Conservation (phyloP, 2,329 filamentous ascomycete genomes). For the Talaromyces sp. region DNA sequence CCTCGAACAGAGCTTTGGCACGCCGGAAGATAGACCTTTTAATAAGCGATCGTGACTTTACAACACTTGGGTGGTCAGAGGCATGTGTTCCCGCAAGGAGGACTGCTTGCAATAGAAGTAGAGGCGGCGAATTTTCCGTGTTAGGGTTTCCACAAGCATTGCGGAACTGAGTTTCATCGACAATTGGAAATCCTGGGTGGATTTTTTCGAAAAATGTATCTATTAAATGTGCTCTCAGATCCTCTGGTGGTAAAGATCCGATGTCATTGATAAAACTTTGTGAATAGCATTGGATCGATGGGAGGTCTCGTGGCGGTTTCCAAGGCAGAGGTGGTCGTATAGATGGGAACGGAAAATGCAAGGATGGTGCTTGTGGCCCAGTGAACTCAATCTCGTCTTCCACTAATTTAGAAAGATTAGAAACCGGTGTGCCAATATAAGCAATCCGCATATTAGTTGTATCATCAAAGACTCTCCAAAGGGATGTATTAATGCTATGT, state of each 20-base stretch:
- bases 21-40: not conserved
- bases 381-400: not conserved
- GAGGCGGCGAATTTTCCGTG: not conserved
- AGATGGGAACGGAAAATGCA: not conserved
- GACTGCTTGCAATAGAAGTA: constrained; percentile 1
- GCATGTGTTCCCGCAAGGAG: not conserved
- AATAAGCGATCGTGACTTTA: not conserved
- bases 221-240: not conserved
- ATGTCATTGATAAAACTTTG: not conserved
- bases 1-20: constrained; percentile 1
- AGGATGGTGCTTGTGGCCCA: not conserved
- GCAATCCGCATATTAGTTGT: not conserved
- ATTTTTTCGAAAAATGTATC: not conserved
- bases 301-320: not conserved
- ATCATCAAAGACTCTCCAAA: not conserved
- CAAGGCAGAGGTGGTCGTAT: not conserved
- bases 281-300: not conserved
- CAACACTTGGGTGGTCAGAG: not conserved
- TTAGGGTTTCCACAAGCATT: not conserved
- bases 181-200: not conserved
- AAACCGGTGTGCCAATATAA: not conserved
- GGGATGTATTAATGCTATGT: not conserved
- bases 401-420: not conserved
- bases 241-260: not conserved
- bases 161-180: not conserved